Percentiles rank a stretch among this genome's conserved stretches.
Conservation (phyloP, 108 stramenopile genomes). For the Pseudonitzschia pungens region DNA sequence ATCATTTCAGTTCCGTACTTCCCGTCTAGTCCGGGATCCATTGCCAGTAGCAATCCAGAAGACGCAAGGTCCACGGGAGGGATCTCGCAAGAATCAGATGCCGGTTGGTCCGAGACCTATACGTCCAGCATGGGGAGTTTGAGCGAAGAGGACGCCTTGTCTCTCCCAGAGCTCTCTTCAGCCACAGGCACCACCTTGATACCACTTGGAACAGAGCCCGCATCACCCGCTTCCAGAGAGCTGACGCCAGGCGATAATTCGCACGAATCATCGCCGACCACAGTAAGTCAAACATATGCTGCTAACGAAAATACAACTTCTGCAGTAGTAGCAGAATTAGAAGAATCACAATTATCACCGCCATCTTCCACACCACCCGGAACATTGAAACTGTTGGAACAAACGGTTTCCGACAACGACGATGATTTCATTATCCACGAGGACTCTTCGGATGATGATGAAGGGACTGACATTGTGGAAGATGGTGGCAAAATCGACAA, state of each 20-base stretch:
- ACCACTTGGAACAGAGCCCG: neutral
- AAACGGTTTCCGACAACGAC: neutral
- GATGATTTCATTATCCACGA: slow-evolving; percentile 1
- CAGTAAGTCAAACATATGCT: neutral
- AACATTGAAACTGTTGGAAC: neutral
- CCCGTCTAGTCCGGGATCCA: neutral
- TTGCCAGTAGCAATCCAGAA: neutral
- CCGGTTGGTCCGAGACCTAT: slow-evolving; percentile 29
- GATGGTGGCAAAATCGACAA: neutral
- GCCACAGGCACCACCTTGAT: neutral
- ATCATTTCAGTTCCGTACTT: neutral
- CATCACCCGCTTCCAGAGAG: neutral
- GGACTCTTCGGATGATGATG: neutral
- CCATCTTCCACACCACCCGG: neutral
- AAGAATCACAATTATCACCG: neutral
- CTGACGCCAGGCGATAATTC: neutral
- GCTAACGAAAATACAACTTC: neutral
- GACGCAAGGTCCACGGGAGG: slow-evolving; percentile 7
- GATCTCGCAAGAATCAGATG: slow-evolving; percentile 17
- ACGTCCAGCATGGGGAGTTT: slow-evolving; percentile 19
- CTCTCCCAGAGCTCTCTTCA: neutral
- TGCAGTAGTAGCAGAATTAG: no score
- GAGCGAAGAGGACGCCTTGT: neutral
- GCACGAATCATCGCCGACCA: neutral
- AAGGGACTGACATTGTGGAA: neutral